phyloP scores from a whole-genome alignment of 2,329 filamentous ascomycete species.

The Claviceps citrina region DNA sequence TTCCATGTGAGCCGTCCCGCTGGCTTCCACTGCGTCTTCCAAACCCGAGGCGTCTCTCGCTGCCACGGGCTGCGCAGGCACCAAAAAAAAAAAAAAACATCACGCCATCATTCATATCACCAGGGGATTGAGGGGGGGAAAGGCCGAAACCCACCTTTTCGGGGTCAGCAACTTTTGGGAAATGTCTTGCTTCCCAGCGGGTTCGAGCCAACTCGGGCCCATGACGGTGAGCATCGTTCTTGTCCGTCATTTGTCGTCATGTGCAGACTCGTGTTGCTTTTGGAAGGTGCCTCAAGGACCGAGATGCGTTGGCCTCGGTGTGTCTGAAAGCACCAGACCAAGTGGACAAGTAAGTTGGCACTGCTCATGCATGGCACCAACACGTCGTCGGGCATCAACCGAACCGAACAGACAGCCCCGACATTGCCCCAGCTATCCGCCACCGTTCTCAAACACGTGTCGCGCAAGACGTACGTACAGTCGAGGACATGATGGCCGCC shows the following conservation, averaged over 20 bases:
- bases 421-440: background rate
- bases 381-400: slow-evolving; percentile 3
- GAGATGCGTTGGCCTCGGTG: slow-evolving; percentile 1
- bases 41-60: no score
- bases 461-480: background rate
- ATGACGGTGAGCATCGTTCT: background rate
- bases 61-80: background rate
- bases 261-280: slow-evolving; percentile 2
- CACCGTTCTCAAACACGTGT: background rate
- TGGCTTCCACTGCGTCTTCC: background rate
- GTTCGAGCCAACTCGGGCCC: background rate
- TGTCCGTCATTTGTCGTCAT: background rate
- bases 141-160: no score
- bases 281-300: background rate
- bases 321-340: background rate
- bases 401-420: no score
- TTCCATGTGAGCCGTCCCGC: background rate
- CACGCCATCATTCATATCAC: background rate
- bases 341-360: no score
- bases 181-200: background rate
- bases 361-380: slow-evolving; percentile 1
- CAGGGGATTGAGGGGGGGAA: background rate
- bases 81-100: no score
- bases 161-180: no score
- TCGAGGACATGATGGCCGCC: no score